Conservation (phyloP, 768 basidiomycete species). For the Psilocybe sp. region DNA sequence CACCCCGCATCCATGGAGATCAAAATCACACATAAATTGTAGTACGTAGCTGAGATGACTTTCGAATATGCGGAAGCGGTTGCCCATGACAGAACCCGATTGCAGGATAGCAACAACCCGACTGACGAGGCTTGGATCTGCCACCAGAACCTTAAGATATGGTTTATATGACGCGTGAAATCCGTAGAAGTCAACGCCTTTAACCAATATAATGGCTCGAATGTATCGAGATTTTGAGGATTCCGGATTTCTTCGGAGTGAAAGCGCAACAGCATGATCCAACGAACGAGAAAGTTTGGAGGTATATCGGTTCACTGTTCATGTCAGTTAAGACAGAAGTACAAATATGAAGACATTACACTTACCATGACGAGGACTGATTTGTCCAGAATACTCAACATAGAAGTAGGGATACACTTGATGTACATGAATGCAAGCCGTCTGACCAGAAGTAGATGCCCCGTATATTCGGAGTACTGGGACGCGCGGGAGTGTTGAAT, state of each 20-base stretch:
- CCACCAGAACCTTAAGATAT: conserved; percentile 83
- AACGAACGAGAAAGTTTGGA: conserved; percentile 68
- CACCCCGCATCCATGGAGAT: conserved; percentile 92
- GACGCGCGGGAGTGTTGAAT: conserved; percentile 55
- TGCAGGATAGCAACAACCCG: conserved; percentile 75
- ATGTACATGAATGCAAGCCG: conserved; percentile 86
- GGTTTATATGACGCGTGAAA: conserved; percentile 83
- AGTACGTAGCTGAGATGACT: conserved; percentile 85
- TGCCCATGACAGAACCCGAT: conserved; percentile 80
- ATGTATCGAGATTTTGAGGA: conserved; percentile 58
- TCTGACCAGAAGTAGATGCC: conserved; percentile 69
- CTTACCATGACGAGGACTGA: conserved; percentile 64
- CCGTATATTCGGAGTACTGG: conserved; percentile 90
- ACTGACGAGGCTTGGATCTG: conserved; percentile 66
- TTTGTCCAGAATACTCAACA: conserved; percentile 71
- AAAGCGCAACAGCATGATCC: conserved; percentile 83
- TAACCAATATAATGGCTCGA: conserved; percentile 80
- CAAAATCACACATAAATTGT: conserved; percentile 95
- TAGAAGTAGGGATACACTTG: conserved; percentile 95
- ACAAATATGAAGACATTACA: conserved; percentile 1
- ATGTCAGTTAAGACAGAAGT: conserved; percentile 1
- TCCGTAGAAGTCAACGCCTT: conserved; percentile 96
- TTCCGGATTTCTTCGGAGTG: conserved; percentile 69
- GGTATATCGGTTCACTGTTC: conserved; percentile 71
- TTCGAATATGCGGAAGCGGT: conserved; percentile 79